Base-by-base conservation (phyloP, 2,329 filamentous ascomycete species). In the Fusarium begoniae region DNA sequence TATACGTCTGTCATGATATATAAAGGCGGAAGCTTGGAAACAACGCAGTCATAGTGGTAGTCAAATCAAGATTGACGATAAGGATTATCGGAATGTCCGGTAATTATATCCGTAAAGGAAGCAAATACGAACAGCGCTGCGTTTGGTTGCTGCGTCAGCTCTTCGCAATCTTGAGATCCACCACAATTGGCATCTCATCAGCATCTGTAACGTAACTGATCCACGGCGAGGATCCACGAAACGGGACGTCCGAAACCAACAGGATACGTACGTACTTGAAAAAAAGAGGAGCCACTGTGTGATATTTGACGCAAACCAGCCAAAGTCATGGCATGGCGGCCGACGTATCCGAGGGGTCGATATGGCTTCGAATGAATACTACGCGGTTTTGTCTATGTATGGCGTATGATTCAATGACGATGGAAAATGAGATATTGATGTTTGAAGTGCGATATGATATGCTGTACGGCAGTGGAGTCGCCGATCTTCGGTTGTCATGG, bases 401-500 rank as follows among this genome's bases (percentile, higher is more conserved):
- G 37, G 28, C n/a, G 48, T 41, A n/a, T 56, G 53, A 43, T 59
- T 54, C 32, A 61, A 74, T 61, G 63, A 69, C 59, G 55, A 72
- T 20, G 37, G 35, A 53, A 60, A 44, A 37, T 18, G 13, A 55
- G n/a, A 51, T 50, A 30, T 10, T 53, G 37, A 66, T 48, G 41
- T 41, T 62, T 68, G 51, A 63, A 54, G 56, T 68, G 55, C 59
- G 44, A 63, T 53, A 47, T 45, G 37, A 63, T 53, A 37, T 45
- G 32, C 50, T 24, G 54, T 63, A 48, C 26, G 11, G 28, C 38
- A 50, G 72, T 75, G 72, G 69, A 64, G 72, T 70, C 65, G 51
- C 72, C 58, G 66, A 70, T 75, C 64, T 60, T 59, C 28, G 72
- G 63, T 59, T 70, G 50, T 41, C 64, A 67, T 65, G 44, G 57